phyloP scores from a whole-genome alignment of 176 grass and related monocot genomes.

The Avena atlantica region DNA sequence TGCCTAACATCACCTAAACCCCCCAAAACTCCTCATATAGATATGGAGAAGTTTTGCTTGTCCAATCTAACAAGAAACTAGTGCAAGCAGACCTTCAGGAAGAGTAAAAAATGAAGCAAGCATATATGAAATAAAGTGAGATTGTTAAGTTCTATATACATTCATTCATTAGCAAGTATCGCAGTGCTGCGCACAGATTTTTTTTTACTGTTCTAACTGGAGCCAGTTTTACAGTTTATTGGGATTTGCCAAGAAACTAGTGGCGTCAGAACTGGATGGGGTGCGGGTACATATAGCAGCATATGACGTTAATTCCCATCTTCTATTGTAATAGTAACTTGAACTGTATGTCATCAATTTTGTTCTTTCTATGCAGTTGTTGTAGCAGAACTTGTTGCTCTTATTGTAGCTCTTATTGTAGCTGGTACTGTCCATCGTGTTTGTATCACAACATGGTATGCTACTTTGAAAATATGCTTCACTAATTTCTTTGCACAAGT shows the following conservation, averaged over 20 bases:
- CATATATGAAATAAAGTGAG: conserved; percentile 12
- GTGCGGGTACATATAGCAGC: conserved; percentile 5
- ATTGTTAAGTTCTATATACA: background rate
- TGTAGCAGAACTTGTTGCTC: conserved; percentile 79
- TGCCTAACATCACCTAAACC: background rate
- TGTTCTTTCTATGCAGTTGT: conserved; percentile 69
- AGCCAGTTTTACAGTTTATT: background rate
- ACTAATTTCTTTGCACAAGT: background rate
- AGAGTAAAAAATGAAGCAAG: background rate
- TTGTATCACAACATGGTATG: conserved; percentile 98
- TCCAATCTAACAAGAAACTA: background rate
- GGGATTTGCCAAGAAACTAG: too few relatives aligned
- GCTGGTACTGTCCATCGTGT: conserved; percentile 91
- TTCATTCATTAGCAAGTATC: background rate
- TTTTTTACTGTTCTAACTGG: conserved; percentile 38
- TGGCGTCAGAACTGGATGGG: too few relatives aligned
- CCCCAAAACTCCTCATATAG: background rate
- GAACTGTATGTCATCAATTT: conserved; percentile 5
- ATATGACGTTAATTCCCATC: conserved; percentile 43
- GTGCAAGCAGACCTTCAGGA: conserved; percentile 2
- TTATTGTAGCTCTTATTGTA: conserved; percentile 84
- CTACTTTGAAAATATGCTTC: conserved; percentile 6
- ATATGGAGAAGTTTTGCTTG: background rate
- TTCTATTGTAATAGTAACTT: background rate
- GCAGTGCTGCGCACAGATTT: background rate